Base-by-base conservation (phyloP, 2,329 filamentous ascomycete species). In the Biscogniauxia mediterranea region DNA sequence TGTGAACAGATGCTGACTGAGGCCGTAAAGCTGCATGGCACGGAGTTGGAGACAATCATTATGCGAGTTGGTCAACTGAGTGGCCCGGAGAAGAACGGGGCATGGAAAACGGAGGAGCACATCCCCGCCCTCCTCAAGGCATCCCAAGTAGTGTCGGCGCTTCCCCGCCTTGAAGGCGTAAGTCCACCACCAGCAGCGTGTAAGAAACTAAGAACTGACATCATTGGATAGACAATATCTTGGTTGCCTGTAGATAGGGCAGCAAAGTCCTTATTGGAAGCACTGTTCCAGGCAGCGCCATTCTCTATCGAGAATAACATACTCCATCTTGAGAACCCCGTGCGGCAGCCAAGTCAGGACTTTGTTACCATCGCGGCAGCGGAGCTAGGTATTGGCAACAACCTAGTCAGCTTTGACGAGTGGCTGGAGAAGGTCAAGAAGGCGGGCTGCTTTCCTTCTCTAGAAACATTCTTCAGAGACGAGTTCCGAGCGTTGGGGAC, bases 101-200 rank as follows among this genome's bases (percentile, higher is more conserved):
- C 74, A 58, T 82, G 80, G 80, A 82, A 81, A 56, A 68, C 74
- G 0, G 70, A 70, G 21, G 80, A 82, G 61, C 79, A 82, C 62
- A 70, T 82, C 17, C 68, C 73, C 0, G 77, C 78, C 49, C 54
- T 83, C n/a, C 65, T 81, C 42, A 79, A 79, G 64, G 77, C 76
- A 0, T 75, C 76, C 0, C 77, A 81, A 60, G 76, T 71, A 1
- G 53, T 69, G 5, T 54, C 52, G 23, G 52, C 52, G 7, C 25
- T 54, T 28, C 52, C 52, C 17, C 52, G 23, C 15, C 52, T 54
- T 8, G 52, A 54, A 54, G 52, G 52, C 20, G 52, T 54, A 54
- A 15, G 52, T 54, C 4, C n/a, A 23, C 51, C 25, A n/a, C 17
- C 13, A 9, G 2, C 23, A 17, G 26, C 20, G 17, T 42, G 19